Evolutionary conservation across 2,329 filamentous ascomycete genomes (phyloP), one percentile per base, ranked within the genome.

Genomic region (Colletotrichum phormii): DNA sequence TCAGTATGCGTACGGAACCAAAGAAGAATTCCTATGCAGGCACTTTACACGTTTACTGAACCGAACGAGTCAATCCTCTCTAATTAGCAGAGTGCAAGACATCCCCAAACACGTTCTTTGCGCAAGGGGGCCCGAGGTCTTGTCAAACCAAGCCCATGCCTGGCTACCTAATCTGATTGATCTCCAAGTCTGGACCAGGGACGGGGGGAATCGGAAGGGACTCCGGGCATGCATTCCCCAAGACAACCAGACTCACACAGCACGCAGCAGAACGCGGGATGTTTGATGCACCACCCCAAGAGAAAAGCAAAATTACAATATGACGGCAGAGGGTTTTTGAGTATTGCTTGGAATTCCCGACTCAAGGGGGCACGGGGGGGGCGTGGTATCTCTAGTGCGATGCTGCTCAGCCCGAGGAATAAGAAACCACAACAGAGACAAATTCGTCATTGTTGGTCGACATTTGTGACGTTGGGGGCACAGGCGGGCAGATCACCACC

Each of bases 111-210:
- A 42, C 18, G 15, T 22, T 15, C 60, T 63, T 63, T 46, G 24
- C 24, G 35, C 24, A 51, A n/a, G 61, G 61, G 31, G 49, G 26
- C 18, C n/a, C 61, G 22, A 53, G 49, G 37, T 42, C 13, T 35
- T 15, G 51, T 4, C 49, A 11, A 9, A 42, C 35, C 15, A 46
- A 29, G 46, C n/a, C 33, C 49, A 11, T 15, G 33, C 35, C 62
- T 51, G 51, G n/a, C 33, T 46, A 61, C 65, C 69, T 59, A 61
- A 72, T 72, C 70, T 70, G 46, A 57, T 22, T 70, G 66, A 70
- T 72, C 66, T 70, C 11, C 66, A 61, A 31, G 55, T 12, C 54
- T 55, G 33, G 54, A 22, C 70, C 67, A 24, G 70, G 66, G 46
- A 64, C 60, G 60, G 66, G 54, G 60, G 53, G 55, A n/a, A 33